Base-by-base conservation (phyloP, 371 early-diverging fungal genomes). In the Mucor irregularis region DNA sequence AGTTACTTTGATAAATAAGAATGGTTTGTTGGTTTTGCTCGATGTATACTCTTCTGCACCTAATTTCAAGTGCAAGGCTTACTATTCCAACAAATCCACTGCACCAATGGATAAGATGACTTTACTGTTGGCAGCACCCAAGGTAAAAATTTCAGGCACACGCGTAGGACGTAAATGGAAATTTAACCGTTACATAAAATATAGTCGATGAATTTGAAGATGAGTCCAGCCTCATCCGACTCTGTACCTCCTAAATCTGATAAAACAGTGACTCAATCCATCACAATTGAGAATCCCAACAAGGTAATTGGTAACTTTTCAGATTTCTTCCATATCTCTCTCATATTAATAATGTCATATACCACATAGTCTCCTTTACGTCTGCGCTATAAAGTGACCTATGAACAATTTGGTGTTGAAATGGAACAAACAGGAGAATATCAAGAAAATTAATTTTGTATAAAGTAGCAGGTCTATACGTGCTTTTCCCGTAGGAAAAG, bases 401-500 rank as follows among this genome's bases (percentile, higher is more conserved):
- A 89, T 65, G 61, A 75, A 21, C 73, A 89, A 38, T 84, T 87
- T 54, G 90, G 88, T 11, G 85, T 86, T 9, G 66, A 74, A 19
- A 89, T 90, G 69, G 87, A 87, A 46, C 89, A 90, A 61, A 53
- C 69, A 22, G 90, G 92, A 5, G 88, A 87, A 51, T 88, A 67
- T 38, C 44, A 58, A 28, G 49, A 56, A 5, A 53, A 34, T 25
- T 53, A 53, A 29, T 45, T 14, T 35, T 16, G 7, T 45, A n/a
- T 45, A 47, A 38, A 17, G 9, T n/a, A n/a, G n/a, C n/a, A n/a
- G n/a, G n/a, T n/a, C n/a, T n/a, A n/a, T n/a, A n/a, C n/a, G n/a
- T n/a, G n/a, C n/a, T n/a, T n/a, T n/a, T n/a, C n/a, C n/a, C n/a
- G n/a, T n/a, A n/a, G n/a, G n/a, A n/a, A n/a, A n/a, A n/a, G n/a